These are phyloP conservation scores for Barnettozyma populi DNA, from an alignment of 805 yeast genomes.

Conservation along the genomic window DNA sequence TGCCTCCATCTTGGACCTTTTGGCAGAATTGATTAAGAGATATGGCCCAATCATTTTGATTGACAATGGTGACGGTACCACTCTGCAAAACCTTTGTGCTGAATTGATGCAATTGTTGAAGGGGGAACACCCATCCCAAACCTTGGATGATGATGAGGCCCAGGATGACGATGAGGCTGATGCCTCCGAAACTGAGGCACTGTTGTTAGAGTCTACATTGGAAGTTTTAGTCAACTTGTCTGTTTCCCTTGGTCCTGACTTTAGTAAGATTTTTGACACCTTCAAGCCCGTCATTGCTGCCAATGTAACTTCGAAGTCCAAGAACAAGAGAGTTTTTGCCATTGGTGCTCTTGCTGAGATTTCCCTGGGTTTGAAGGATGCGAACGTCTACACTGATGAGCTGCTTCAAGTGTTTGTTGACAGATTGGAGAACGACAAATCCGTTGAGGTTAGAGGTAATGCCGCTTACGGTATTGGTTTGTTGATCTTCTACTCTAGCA, in stretches of 20 bases:
- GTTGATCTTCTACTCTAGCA: slow-evolving; percentile 42
- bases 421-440: slow-evolving; percentile 66
- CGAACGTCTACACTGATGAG: slow-evolving; percentile 63
- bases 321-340: slow-evolving; percentile 73
- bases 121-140: slow-evolving; percentile 81
- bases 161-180: slow-evolving; percentile 53
- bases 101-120: slow-evolving; percentile 69
- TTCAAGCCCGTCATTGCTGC: slow-evolving; percentile 60
- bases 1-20: slow-evolving; percentile 65
- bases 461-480: slow-evolving; percentile 96
- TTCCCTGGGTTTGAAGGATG: slow-evolving; percentile 61
- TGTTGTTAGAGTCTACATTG: slow-evolving; percentile 76
- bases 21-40: slow-evolving; percentile 60
- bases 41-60: slow-evolving; percentile 70
- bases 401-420: slow-evolving; percentile 64
- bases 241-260: slow-evolving; percentile 71
- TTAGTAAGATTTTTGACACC: slow-evolving; percentile 62
- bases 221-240: slow-evolving; percentile 82
- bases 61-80: slow-evolving; percentile 50
- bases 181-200: slow-evolving; percentile 55
- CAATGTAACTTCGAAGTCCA: slow-evolving; percentile 56
- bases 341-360: slow-evolving; percentile 92
- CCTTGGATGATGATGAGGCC: slow-evolving; percentile 63
- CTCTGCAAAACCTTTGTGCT: slow-evolving; percentile 63
- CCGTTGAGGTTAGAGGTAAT: slow-evolving; percentile 86